Evolutionary conservation across 805 yeast species (phyloP), one percentile per base, ranked within the genome.

Genomic region (Starmerella apis): DNA sequence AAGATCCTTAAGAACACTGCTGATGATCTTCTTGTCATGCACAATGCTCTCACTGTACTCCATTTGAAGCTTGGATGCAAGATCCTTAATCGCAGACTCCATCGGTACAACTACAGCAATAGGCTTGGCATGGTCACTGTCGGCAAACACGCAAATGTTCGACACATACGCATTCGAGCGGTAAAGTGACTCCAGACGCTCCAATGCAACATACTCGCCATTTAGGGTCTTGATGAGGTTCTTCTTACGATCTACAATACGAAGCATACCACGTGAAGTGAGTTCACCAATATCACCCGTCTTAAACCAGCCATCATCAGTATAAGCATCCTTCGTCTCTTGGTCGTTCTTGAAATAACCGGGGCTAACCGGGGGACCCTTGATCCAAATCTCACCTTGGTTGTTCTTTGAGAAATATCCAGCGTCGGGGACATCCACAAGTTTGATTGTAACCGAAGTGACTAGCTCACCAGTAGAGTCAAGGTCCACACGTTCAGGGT

Each of bases 231-330:
- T 92, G 60, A 92, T 94, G 68, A 92, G 75, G 67, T 92, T 92
- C 80, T 92, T 92, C 74, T 79, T 85, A 66, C 98, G 83, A 71
- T 92, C 98, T 65, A 92, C 84, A 54, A 92, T 73, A 64, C 76
- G 79, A 63, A 92, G 73, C 51, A 79, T 81, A 57, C 97, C 97
- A 56, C 73, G 75, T 24, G 78, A 53, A 38, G 88, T 76, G 94
- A 96, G 86, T 72, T 86, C 87, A 64, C 90, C 96, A 68, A 92
- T 86, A 67, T 92, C 98, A 68, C 98, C 98, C 30, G 97, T 92
- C 65, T 73, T 76, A 73, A 92, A 92, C 96, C 96, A 92, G 22
- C 88, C 94, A 60, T 84, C 88, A 53, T 82, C 83, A 48, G 79
- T 74, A 61, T 83, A 79, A 1, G 94, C 85, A 18, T 68, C 78